Evolutionary conservation across 2,329 filamentous ascomycete species (phyloP), one percentile per base, ranked within the genome.

Genomic region (Ophiostoma pallidulum): DNA sequence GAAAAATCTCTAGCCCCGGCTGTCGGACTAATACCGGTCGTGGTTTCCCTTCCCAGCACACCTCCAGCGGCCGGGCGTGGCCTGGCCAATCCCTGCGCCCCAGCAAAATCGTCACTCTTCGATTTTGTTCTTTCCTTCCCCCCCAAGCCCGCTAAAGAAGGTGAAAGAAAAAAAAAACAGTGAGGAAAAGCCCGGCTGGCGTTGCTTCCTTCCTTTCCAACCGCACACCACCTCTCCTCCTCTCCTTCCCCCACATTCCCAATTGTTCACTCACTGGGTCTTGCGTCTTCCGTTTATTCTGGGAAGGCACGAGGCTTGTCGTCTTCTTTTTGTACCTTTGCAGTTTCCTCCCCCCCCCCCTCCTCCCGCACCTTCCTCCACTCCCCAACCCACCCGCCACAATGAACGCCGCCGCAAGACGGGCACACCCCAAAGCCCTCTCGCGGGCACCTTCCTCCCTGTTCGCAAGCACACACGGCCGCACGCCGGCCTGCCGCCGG

Each of bases 401-500:
- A 42, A 76, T 75, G 73, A 69, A 63, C 50, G 53, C 60, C 50
- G 53, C 60, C 49, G 56, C 67, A 60, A 66, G 70, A 66, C 65
- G 67, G 60, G 63, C 64, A 54, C 62, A 69, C 55, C 63, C 70
- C 52, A 62, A 62, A 56, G 64, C 64, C 54, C 60, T 73, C 37
- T 60, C 64, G 16, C 63, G 69, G 60, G 64, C 65, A 45, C 59
- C 65, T 46, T 59, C 65, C 49, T 64, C 66, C 51, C 58, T 62
- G 41, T 55, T 60, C 51, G 62, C 66, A 47, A 59, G 64, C 48
- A 45, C 50, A 37, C 36, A 52, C 53, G 63, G 67, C 60, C 70
- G 67, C 64, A 67, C 69, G 45, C 70, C 71, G 48, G 68, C 71
- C 19, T 72, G 70, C 54, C 63, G 67, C 58, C 67, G 72, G 64